These are phyloP conservation scores for Alloascoidea africana DNA, from an alignment of 805 yeast species.

Conservation along the genomic window DNA sequence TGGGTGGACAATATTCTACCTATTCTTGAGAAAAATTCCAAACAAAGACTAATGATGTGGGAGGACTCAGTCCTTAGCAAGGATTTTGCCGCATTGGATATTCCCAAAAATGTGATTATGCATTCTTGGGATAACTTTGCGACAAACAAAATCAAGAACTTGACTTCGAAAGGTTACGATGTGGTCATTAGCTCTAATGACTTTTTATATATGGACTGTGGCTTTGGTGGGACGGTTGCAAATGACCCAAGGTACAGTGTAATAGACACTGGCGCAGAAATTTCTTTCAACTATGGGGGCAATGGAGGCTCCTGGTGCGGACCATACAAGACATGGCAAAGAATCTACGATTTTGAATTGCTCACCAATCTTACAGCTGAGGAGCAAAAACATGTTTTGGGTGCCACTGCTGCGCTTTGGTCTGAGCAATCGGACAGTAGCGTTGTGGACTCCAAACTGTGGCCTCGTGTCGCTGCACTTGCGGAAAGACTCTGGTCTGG, in stretches of 20 bases:
- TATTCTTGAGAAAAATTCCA: slow-evolving; percentile 13
- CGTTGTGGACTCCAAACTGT: slow-evolving; percentile 18
- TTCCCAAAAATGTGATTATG: slow-evolving; percentile 20
- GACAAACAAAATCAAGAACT: slow-evolving; percentile 13
- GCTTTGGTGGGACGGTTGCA: slow-evolving; percentile 22
- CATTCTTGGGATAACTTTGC: slow-evolving; percentile 20
- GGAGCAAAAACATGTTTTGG: slow-evolving; percentile 19
- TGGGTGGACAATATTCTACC: slow-evolving; percentile 23
- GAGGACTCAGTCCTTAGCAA: slow-evolving; percentile 19
- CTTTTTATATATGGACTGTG: slow-evolving; percentile 26
- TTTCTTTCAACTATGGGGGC: slow-evolving; percentile 17
- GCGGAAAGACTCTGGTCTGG: slow-evolving; percentile 28
- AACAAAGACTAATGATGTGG: slow-evolving; percentile 24
- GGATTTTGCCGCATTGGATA: slow-evolving; percentile 13
- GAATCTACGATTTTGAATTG: slow-evolving; percentile 23
- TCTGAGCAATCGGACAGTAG: slow-evolving; percentile 22
- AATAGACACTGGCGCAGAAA: slow-evolving; percentile 10
- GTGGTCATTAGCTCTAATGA: slow-evolving; percentile 21
- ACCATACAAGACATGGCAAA: slow-evolving; percentile 29
- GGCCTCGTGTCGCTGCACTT: slow-evolving; percentile 27
- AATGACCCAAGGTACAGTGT: slow-evolving; percentile 21
- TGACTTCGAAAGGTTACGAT: slow-evolving; percentile 21
- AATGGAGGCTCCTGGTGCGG: slow-evolving; percentile 25
- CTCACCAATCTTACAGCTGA: slow-evolving; percentile 16
- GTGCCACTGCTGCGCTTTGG: slow-evolving; percentile 26